Percentiles rank a stretch among this genome's conserved stretches.
phyloP scores from a whole-genome alignment of 352 stramenopile species.

The Plasmopara muralis region DNA sequence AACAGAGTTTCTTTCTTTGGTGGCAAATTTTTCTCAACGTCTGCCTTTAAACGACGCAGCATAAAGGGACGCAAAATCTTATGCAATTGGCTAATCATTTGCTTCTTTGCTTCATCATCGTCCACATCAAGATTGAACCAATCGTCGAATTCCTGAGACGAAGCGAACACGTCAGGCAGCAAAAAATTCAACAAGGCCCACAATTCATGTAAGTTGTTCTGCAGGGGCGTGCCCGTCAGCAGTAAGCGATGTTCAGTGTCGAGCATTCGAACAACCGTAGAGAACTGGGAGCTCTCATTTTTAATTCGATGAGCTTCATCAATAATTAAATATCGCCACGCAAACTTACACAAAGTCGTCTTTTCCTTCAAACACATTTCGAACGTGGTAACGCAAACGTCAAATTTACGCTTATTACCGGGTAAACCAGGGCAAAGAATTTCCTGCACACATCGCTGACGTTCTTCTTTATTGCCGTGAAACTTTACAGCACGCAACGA shows the following conservation, averaged over 20 bases:
- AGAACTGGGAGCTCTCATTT: constrained; percentile 86
- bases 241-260: constrained; percentile 83
- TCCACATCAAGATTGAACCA: constrained; percentile 87
- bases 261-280: constrained; percentile 74
- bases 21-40: constrained; percentile 97
- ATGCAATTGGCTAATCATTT: constrained; percentile 85
- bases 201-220: constrained; percentile 95
- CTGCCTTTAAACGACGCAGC: constrained; percentile 95
- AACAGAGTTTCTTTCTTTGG: constrained; percentile 97
- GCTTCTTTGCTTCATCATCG: constrained; percentile 85
- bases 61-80: constrained; percentile 94
- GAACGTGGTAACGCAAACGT: constrained; percentile 97
- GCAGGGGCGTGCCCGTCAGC: constrained; percentile 91
- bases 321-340: constrained; percentile 86
- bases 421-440: constrained; percentile 82
- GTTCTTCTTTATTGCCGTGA: constrained; percentile 88
- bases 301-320: constrained; percentile 87
- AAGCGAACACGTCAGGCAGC: constrained; percentile 90
- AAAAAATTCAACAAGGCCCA: constrained; percentile 94
- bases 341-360: constrained; percentile 84
- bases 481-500: constrained; percentile 90
- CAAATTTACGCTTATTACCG: constrained; percentile 92
- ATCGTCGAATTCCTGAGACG: constrained; percentile 80
- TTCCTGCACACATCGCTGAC: constrained; percentile 79
- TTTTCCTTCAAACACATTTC: constrained; percentile 92